Evolutionary conservation across 2,329 filamentous ascomycete species (phyloP), one percentile per base, ranked within the genome.

Genomic region (Ophiosphaerella korrae): DNA sequence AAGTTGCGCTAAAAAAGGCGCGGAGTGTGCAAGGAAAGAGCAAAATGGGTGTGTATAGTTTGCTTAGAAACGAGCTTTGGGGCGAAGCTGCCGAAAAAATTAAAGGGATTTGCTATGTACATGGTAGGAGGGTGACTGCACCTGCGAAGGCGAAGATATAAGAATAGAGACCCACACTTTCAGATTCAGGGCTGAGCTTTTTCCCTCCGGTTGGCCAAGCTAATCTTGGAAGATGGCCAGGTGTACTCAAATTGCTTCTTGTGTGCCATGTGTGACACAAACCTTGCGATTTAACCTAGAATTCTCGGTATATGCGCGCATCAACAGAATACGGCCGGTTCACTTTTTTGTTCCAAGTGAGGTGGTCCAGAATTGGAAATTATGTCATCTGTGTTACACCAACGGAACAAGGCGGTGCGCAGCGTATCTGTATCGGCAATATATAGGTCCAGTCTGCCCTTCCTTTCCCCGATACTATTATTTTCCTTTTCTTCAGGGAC

Each of bases 21-120:
- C 68, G 67, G 52, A 72, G 72, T 42, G 74, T 77, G 33, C 71
- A 73, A 38, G 69, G 70, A 2, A 78, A 72, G 58, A 72, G 73
- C 21, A 77, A 74, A 60, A 78, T 77, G 77, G 77, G 75, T 0
- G 80, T 84, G 0, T 84, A 82, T 65, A 76, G 74, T n/a, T 47
- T 79, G 49, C 61, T 84, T 59, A 72, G 81, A 44, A 75, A 76
- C 23, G 81, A 84, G 60, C 63, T 84, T 23, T 82, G 77, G 73
- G 81, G 82, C 0, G 81, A 83, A 47, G 81, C 81, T 8, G 74
- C 76, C 24, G 74, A 76, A 58, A 77, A 76, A 52, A 80, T 84
- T 32, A 73, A 79, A 56, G 64, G 73, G 21, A 82, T 84, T 48
- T 80, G 79, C 55, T 83, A 83, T 70, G 78, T 83, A 12, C 78